A percentile compares a stretch with the other conserved stretches of the same genome.
Evolutionary conservation across 2,329 filamentous ascomycete genomes (phyloP).

Genomic region (Dichotomopilus funicola): DNA sequence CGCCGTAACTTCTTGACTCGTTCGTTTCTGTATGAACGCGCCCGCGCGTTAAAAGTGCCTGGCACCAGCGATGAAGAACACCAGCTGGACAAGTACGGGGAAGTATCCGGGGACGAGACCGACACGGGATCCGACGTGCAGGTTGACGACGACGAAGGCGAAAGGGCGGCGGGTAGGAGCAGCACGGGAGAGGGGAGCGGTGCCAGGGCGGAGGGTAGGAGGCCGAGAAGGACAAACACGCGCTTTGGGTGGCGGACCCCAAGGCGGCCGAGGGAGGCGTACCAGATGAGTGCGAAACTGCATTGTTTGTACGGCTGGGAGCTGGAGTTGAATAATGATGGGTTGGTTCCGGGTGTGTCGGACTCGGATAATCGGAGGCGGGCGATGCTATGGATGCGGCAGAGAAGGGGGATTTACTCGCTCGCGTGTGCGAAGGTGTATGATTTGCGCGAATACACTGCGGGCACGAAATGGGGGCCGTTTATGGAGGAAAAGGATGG

Average conservation of each 20-base stretch:
- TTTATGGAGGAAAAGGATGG: slow-evolving; percentile 44
- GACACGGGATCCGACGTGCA: not conserved
- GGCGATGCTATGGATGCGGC: not conserved
- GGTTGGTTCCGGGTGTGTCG: slow-evolving; percentile 39
- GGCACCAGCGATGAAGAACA: not conserved
- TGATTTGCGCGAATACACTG: slow-evolving; percentile 62
- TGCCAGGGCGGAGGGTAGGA: not conserved
- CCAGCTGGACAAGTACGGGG: not conserved
- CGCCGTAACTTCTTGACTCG: slow-evolving; percentile 55
- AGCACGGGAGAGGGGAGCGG: not conserved
- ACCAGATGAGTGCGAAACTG: slow-evolving; percentile 63
- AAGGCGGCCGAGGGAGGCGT: slow-evolving; percentile 33
- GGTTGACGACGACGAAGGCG: not conserved
- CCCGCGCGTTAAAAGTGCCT: slow-evolving; percentile 31
- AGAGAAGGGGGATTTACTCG: slow-evolving; percentile 39
- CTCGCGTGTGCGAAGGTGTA: slow-evolving; percentile 66
- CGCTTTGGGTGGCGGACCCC: slow-evolving; percentile 4
- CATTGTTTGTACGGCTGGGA: slow-evolving; percentile 57
- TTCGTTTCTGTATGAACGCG: slow-evolving; percentile 57
- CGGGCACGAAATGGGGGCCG: slow-evolving; percentile 60
- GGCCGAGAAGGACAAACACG: not conserved
- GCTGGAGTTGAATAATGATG: slow-evolving; percentile 17
- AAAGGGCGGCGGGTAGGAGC: not conserved
- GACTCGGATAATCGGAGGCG: slow-evolving; percentile 4
- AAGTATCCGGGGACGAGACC: not conserved